Evolutionary conservation across 2,329 filamentous ascomycete genomes (phyloP).

Genomic region (Erysiphe pisi): DNA sequence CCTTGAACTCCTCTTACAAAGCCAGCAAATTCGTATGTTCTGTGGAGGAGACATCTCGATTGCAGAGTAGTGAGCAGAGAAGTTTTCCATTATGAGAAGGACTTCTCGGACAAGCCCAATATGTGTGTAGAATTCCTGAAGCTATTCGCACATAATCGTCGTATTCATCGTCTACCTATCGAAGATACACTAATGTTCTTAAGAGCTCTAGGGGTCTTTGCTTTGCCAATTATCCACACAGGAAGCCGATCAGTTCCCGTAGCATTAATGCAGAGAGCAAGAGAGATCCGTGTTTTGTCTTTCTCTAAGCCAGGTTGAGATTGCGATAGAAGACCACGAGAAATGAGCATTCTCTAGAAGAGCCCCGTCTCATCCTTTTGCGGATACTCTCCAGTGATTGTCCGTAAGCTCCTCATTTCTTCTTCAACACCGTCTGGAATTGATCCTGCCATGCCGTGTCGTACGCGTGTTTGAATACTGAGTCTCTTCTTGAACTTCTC

Average conservation of each 20-base stretch:
- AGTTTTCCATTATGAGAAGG: conserved; percentile 28
- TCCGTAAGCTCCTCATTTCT: conserved; percentile 20
- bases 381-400: conserved; percentile 20
- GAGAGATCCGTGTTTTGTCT: conserved; percentile 5
- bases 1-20: conserved; percentile 26
- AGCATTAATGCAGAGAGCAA: conserved; percentile 15
- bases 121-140: conserved; percentile 25
- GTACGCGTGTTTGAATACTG: not conserved
- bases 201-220: not conserved
- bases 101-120: conserved; percentile 3
- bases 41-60: conserved; percentile 22
- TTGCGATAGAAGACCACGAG: conserved; percentile 40
- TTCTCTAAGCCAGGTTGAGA: conserved; percentile 15
- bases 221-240: conserved; percentile 25
- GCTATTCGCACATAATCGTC: conserved; percentile 28
- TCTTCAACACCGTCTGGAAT: conserved; percentile 6
- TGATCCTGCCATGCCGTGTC: not conserved
- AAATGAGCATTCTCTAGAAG: conserved; percentile 25
- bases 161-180: too few relatives aligned
- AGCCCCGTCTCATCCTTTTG: conserved; percentile 26
- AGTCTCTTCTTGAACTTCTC: conserved; percentile 12
- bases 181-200: not conserved
- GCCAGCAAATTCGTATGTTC: conserved; percentile 27
- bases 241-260: conserved; percentile 15
- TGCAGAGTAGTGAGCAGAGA: conserved; percentile 25